Base-by-base conservation (phyloP, 2,329 filamentous ascomycete species). In the Eurotiales sp. region DNA sequence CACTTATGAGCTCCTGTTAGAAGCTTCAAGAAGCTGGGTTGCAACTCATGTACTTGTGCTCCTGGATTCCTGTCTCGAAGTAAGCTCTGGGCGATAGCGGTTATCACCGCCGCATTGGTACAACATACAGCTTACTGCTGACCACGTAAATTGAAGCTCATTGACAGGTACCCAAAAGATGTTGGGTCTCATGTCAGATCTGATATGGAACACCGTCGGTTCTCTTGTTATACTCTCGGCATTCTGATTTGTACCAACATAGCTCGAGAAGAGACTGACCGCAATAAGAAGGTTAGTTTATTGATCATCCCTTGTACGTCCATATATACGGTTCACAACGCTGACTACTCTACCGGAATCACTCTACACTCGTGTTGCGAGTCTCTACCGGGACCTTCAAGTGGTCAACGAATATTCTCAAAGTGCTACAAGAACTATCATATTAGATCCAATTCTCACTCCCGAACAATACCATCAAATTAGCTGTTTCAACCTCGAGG, bases 161-260 rank as follows among this genome's bases (percentile, higher is more conserved):
- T 74, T 46, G 66, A 67, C 11, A 56, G 72, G 7, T 65, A 73
- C 22, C 58, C 65, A 11, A 15, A 55, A n/a, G 57, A 59, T 15
- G 27, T 52, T 11, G 57, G 53, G 12, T 11, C 22, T 44, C 51
- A 61, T 45, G 51, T 58, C 17, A 44, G 61, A 4, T 68, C 72
- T 2, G 81, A 85, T 59, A 62, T 86, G 4, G 67, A 69, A 3
- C 69, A 86, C 7, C 85, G 86, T 29, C 72, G 74, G 15, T 77
- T 90, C 52, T 82, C 87, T 27, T 90, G 88, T 62, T 74, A 88
- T 51, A 95, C 90, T 58, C 75, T 93, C 51, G 72, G 70, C 43
- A 68, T 72, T 11, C 74, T 72, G 21, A 71, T 74, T 3, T 67
- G 70, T 14, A 67, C 74, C 4, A 71, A 72, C 2, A 60, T 79